Conservation (phyloP, 1,139 yeast genomes). For the Geotrichum histeridarum region DNA sequence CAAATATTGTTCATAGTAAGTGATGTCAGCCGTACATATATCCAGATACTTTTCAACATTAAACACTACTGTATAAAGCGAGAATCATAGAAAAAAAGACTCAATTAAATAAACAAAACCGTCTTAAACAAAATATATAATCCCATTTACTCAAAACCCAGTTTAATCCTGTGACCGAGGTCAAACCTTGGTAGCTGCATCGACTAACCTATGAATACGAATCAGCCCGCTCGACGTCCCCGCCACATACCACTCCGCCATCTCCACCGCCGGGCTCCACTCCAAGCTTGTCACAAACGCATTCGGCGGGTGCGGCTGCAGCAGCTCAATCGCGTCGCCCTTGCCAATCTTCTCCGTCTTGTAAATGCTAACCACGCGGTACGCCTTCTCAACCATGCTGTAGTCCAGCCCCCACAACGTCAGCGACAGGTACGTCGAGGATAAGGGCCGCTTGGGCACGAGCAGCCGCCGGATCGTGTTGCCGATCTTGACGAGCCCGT, state of each 20-base stretch:
- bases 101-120: not conserved
- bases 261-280: conserved; percentile 55
- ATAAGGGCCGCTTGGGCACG: conserved; percentile 40
- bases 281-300: conserved; percentile 50
- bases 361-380: conserved; percentile 36
- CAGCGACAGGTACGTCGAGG: conserved; percentile 30
- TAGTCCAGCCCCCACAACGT: conserved; percentile 42
- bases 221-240: conserved; percentile 63
- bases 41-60: no score
- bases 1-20: no score
- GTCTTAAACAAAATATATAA: no score
- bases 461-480: conserved; percentile 43
- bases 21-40: no score
- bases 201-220: conserved; percentile 51
- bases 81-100: no score
- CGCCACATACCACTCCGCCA: conserved; percentile 62
- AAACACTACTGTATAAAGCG: no score
- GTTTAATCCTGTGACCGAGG: not conserved
- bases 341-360: conserved; percentile 26
- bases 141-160: no score
- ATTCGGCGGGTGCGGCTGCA: conserved; percentile 46
- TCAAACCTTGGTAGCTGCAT: not conserved
- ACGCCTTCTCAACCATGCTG: conserved; percentile 34
- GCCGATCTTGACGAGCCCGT: conserved; percentile 49
- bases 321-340: conserved; percentile 24